Base-by-base conservation (phyloP, 768 basidiomycete species). In the Phallus indusiatus region DNA sequence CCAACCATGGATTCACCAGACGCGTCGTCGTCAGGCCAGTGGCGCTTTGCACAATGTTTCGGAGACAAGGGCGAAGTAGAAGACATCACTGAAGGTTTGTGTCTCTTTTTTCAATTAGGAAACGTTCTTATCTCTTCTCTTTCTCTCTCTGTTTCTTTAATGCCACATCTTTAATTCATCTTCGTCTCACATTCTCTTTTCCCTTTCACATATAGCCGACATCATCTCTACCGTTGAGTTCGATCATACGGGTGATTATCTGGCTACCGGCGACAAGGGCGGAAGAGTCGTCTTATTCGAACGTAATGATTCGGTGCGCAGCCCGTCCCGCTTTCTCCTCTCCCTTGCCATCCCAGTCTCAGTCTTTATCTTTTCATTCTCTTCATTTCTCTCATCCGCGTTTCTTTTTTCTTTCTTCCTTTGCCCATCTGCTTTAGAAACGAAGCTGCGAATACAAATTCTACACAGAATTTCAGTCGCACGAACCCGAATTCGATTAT, bases 361-460 rank as follows among this genome's bases (percentile, higher is more conserved):
- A 22, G 55, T 5, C 56, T 63, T 74, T 59, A 64, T 60, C 53
- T 59, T 56, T 47, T 51, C 49, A 36, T 63, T 58, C 56, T 61
- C 55, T 58, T 73, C 70, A 74, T 77, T 62, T 59, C 62, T 46
- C 61, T 61, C 68, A n/a, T n/a, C n/a, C n/a, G n/a, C n/a, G n/a
- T 56, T 68, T 72, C 72, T 57, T 47, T 51, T 48, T 46, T 62
- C 56, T 55, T 58, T 72, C 71, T 74, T 77, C 62, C 59, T 62
- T 37, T 62, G 61, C 68, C 55, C 68, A 71, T 72, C 63, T 63
- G 60, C 59, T 62, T 58, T 67, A 96, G 93, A 98, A 99, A 90
- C 97, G 96, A 72, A 93, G 94, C 64, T 99, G 96, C 78, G 96
- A 99, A 77, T 99, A 99, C 84, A 98, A 97, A 74, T 99, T 99